Conservation (phyloP, 768 basidiomycete genomes). For the Amanita brunnescens region DNA sequence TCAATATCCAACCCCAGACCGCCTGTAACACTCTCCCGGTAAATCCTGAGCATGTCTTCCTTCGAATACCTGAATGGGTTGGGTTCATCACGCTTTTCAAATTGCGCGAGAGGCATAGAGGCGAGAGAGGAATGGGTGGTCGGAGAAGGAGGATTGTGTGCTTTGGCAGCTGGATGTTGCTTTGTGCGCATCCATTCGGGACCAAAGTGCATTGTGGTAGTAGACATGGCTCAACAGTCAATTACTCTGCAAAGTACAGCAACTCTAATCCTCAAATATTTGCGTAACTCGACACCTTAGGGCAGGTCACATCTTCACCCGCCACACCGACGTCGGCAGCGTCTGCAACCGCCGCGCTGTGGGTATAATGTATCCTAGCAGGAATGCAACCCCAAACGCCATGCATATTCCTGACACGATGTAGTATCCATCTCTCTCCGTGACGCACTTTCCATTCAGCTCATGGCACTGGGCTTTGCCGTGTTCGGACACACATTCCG, state of each 20-base stretch:
- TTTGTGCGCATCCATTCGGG: conserved; percentile 92
- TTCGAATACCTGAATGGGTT: conserved; percentile 85
- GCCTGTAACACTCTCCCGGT: conserved; percentile 67
- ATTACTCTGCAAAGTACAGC: conserved; percentile 6
- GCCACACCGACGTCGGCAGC: conserved; percentile 64
- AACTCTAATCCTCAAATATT: conserved; percentile 1
- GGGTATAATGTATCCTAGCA: conserved; percentile 74
- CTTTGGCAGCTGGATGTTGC: conserved; percentile 44
- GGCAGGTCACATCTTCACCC: conserved; percentile 47
- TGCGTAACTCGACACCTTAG: conserved; percentile 23
- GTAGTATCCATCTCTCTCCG: conserved; percentile 89
- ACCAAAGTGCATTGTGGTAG: conserved; percentile 80
- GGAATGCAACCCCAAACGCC: conserved; percentile 59
- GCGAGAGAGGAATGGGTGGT: conserved; percentile 69
- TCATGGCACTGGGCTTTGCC: conserved; percentile 74
- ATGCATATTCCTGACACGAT: conserved; percentile 76
- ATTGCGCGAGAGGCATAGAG: conserved; percentile 34
- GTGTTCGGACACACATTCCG: conserved; percentile 89
- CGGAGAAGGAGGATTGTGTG: conserved; percentile 51
- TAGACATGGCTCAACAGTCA: conserved; percentile 28
- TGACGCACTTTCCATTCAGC: conserved; percentile 72
- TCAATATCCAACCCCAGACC: conserved; percentile 81
- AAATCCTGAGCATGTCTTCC: conserved; percentile 78
- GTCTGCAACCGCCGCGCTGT: conserved; percentile 80
- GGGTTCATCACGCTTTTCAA: conserved; percentile 51